Evolutionary conservation across 371 early-diverging fungal genomes (phyloP).

Genomic region (Mortierella sp.): DNA sequence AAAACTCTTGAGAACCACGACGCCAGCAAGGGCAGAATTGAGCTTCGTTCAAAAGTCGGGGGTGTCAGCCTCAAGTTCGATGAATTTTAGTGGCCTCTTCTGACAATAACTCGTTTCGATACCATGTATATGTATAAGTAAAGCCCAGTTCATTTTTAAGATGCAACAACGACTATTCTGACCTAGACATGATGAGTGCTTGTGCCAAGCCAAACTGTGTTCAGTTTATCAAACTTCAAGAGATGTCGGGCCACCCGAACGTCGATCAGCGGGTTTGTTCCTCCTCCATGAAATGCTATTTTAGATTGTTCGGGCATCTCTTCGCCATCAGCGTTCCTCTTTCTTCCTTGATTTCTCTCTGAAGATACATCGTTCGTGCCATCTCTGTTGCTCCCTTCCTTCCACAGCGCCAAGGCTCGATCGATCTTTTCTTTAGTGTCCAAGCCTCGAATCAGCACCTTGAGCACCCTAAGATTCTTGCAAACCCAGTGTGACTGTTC

Average conservation of each 20-base stretch:
- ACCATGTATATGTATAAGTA: no score
- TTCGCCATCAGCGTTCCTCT: neutral
- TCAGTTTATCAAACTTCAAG: conserved; percentile 3
- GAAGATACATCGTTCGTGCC: no score
- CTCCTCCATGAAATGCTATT: no score
- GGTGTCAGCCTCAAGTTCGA: conserved; percentile 6
- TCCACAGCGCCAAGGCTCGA: conserved; percentile 6
- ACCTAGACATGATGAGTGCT: conserved; percentile 1
- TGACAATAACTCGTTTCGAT: no score
- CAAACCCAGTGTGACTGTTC: conserved; percentile 20
- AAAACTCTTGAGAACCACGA: neutral
- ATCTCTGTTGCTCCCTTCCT: no score
- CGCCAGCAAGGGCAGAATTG: conserved; percentile 3
- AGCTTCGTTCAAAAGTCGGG: conserved; percentile 7
- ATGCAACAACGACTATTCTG: no score
- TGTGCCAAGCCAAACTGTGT: conserved; percentile 15
- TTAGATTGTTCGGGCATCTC: neutral
- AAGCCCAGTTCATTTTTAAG: no score
- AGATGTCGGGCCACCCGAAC: conserved; percentile 14
- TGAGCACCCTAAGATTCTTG: conserved; percentile 2
- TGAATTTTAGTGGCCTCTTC: neutral
- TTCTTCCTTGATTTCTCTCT: neutral
- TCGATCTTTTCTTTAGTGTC: conserved; percentile 26
- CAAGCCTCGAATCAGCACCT: conserved; percentile 16
- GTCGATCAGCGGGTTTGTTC: no score